Conservation (phyloP, 2,329 filamentous ascomycete species). For the Pezicula rhizophila region DNA sequence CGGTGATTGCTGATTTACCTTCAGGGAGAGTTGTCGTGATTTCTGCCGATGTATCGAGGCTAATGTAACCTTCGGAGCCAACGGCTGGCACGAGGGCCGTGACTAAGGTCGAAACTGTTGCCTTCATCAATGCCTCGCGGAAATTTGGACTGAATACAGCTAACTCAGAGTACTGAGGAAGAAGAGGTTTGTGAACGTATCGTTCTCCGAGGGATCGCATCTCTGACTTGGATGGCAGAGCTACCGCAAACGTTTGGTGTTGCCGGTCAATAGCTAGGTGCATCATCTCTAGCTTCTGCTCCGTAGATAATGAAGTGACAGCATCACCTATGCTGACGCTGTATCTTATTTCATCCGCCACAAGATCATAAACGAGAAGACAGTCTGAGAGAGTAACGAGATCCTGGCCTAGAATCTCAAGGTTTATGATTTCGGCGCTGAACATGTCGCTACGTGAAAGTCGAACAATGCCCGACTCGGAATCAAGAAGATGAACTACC, state of each 20-base stretch:
- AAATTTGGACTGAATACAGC: conserved; percentile 61
- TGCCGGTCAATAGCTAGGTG: conserved; percentile 67
- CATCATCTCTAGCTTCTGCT: conserved; percentile 40
- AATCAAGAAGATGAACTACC: conserved; percentile 71
- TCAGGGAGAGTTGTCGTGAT: conserved; percentile 59
- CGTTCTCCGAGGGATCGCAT: neutral
- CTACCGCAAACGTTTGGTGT: conserved; percentile 61
- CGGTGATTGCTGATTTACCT: conserved; percentile 45
- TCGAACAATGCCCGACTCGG: conserved; percentile 59
- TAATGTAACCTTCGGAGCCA: conserved; percentile 64
- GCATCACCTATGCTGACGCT: conserved; percentile 50
- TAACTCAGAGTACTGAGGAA: conserved; percentile 43
- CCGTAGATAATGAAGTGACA: conserved; percentile 25
- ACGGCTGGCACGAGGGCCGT: conserved; percentile 61
- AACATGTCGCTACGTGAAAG: conserved; percentile 64
- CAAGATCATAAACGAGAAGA: conserved; percentile 77
- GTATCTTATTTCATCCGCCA: conserved; percentile 68
- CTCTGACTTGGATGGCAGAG: conserved; percentile 37
- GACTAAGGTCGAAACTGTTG: conserved; percentile 51
- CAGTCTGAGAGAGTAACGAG: conserved; percentile 70
- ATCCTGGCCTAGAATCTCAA: conserved; percentile 67
- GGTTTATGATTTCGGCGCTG: conserved; percentile 56
- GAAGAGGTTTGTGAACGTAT: conserved; percentile 23
- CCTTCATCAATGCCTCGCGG: conserved; percentile 51
- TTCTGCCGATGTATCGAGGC: conserved; percentile 70